A percentile compares a stretch with the other conserved stretches of the same genome.
phyloP scores from a whole-genome alignment of 306 rosid genomes.

The Quercus variabilis region DNA sequence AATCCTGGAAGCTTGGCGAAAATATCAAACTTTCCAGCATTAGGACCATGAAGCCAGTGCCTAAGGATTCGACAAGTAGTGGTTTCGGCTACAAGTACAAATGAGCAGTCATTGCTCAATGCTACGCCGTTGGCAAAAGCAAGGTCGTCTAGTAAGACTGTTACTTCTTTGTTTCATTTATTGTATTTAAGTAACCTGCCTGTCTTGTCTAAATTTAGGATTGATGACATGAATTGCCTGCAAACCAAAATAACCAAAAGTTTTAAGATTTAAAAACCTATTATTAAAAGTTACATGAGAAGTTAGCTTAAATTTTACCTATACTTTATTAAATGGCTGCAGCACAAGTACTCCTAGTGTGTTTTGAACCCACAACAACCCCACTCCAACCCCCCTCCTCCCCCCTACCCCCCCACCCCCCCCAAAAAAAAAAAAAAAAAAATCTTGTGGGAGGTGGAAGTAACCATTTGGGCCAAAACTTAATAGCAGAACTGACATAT shows the following conservation, averaged over 20 bases:
- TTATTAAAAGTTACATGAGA: background rate
- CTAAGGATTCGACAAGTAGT: conserved; percentile 49
- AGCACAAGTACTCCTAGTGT: background rate
- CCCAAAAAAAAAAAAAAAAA: no score
- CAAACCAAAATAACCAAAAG: conserved; percentile 15
- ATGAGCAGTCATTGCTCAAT: conserved; percentile 70
- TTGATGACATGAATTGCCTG: conserved; percentile 71
- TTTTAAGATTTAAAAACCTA: background rate
- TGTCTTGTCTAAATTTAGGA: conserved; percentile 64
- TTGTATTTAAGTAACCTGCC: conserved; percentile 71
- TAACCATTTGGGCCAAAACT: no score
- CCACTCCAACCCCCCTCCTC: no score
- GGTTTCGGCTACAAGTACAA: conserved; percentile 76
- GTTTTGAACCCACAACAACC: no score
- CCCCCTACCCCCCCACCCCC: no score
- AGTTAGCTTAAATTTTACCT: background rate
- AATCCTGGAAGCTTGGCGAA: conserved; percentile 69
- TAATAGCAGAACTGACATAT: background rate
- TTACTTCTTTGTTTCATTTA: conserved; percentile 62
- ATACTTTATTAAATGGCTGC: background rate
- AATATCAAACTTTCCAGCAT: conserved; percentile 58
- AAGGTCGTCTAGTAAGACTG: conserved; percentile 49
- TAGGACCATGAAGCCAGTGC: conserved; percentile 84
- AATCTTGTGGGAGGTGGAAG: no score
- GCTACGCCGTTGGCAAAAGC: conserved; percentile 86